A percentile compares a stretch with the other conserved stretches of the same genome.
Evolutionary conservation across 345 rosid species (phyloP).

Genomic region (Syzygium aqueum): DNA sequence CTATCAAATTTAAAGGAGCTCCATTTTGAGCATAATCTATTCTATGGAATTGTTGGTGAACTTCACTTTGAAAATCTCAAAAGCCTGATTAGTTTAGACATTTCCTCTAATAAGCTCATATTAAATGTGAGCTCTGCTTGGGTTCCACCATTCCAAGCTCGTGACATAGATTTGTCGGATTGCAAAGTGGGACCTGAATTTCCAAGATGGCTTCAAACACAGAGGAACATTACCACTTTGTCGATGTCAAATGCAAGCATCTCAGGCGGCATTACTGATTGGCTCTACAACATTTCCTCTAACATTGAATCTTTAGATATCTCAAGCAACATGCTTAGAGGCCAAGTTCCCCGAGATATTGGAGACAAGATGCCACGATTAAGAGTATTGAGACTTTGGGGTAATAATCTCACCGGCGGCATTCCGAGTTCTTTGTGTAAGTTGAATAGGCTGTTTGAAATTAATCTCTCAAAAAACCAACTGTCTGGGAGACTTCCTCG

Average conservation of each 20-base stretch:
- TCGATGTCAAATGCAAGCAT: not conserved
- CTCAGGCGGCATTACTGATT: not conserved
- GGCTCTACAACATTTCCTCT: not conserved
- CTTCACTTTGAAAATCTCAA: not conserved
- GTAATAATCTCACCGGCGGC: not conserved
- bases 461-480: not conserved
- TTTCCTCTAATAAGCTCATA: not conserved
- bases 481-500: not conserved
- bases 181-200: not conserved
- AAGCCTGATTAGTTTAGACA: accelerated
- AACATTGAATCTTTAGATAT: not conserved
- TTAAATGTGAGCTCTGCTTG: not conserved
- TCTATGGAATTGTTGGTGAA: not conserved
- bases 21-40: accelerated
- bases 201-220: not conserved
- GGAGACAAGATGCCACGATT: not conserved
- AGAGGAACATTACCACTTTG: accelerated
- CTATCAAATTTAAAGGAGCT: not conserved
- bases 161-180: not conserved
- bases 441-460: accelerated
- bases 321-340: not conserved
- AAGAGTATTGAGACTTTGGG: not conserved
- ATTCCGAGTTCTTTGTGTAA: not conserved
- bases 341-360: not conserved
- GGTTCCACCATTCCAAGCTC: not conserved